Conservation (phyloP, 306 rosid genomes). For the Cyamopsis tetragonoloba region DNA sequence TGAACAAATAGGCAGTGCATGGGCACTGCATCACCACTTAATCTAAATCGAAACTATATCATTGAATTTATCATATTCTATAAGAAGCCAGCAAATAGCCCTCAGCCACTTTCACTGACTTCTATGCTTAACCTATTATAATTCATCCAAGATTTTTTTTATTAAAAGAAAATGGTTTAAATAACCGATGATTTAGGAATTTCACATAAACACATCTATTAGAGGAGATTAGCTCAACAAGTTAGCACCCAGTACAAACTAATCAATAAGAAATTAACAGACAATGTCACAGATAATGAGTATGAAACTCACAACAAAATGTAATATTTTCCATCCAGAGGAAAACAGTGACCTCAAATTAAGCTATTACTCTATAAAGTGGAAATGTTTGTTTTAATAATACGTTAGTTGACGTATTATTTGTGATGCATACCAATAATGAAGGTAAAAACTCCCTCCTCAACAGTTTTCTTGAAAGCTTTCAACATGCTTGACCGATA, state of each 20-base stretch:
- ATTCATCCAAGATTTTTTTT: slow-evolving; percentile 6
- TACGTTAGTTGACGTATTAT: slow-evolving; percentile 2
- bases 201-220: slow-evolving; percentile 23
- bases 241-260: slow-evolving; percentile 17
- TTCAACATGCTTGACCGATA: slow-evolving; percentile 95
- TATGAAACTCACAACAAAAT: slow-evolving; percentile 30
- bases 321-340: slow-evolving; percentile 39
- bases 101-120: slow-evolving; percentile 33
- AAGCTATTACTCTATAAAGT: slow-evolving; percentile 17
- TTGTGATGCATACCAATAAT: slow-evolving; percentile 76
- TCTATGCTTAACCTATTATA: slow-evolving; percentile 24
- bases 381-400: slow-evolving; percentile 15
- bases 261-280: slow-evolving; percentile 26
- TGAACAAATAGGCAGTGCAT: slow-evolving; percentile 83
- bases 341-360: slow-evolving; percentile 29
- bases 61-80: slow-evolving; percentile 44
- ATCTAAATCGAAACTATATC: slow-evolving; percentile 65
- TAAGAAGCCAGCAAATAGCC: slow-evolving; percentile 42
- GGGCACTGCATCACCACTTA: slow-evolving; percentile 82
- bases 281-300: slow-evolving; percentile 25
- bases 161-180: slow-evolving; percentile 13
- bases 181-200: slow-evolving; percentile 21
- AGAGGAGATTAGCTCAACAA: slow-evolving; percentile 18
- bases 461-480: slow-evolving; percentile 92
- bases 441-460: slow-evolving; percentile 85